These are phyloP conservation scores for Phytopythium cucurbitacearum DNA, from an alignment of 352 stramenopile genomes.

Conservation along the genomic window DNA sequence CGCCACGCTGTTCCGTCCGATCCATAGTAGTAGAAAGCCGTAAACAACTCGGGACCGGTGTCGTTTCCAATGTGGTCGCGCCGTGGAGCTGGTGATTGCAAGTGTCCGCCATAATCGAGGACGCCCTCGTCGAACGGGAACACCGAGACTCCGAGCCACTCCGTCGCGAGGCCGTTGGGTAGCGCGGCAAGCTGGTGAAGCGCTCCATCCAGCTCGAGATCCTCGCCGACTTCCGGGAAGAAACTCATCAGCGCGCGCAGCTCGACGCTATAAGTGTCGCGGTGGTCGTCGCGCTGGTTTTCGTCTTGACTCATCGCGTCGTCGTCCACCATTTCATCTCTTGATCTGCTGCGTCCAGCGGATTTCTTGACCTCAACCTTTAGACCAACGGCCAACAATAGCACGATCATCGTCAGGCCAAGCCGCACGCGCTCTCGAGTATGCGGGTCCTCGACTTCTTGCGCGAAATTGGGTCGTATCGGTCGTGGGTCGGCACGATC, in stretches of 20 bases:
- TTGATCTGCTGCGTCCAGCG: too few species aligned
- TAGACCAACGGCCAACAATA: too few species aligned
- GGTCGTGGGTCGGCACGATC: background rate
- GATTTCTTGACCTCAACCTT: too few species aligned
- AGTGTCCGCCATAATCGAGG: conserved; percentile 7
- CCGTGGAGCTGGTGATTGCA: background rate
- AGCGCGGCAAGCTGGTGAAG: background rate
- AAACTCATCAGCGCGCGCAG: conserved; percentile 3
- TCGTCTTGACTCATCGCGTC: too few species aligned
- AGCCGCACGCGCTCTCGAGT: background rate
- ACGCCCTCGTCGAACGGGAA: conserved; percentile 1
- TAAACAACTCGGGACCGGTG: background rate
- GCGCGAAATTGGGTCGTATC: background rate
- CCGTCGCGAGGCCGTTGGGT: background rate
- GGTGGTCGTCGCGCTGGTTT: background rate
- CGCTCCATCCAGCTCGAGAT: conserved; percentile 6
- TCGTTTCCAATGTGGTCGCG: background rate
- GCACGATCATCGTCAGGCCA: background rate
- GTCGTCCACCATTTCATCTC: too few species aligned
- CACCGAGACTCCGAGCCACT: conserved; percentile 1
- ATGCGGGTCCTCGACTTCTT: background rate
- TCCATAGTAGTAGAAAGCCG: conserved; percentile 5
- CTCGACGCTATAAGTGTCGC: background rate
- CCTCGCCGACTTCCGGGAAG: conserved; percentile 5
- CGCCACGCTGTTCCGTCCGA: conserved; percentile 1